phyloP scores from a whole-genome alignment of 768 basidiomycete species.

The Trametopsis cervina region DNA sequence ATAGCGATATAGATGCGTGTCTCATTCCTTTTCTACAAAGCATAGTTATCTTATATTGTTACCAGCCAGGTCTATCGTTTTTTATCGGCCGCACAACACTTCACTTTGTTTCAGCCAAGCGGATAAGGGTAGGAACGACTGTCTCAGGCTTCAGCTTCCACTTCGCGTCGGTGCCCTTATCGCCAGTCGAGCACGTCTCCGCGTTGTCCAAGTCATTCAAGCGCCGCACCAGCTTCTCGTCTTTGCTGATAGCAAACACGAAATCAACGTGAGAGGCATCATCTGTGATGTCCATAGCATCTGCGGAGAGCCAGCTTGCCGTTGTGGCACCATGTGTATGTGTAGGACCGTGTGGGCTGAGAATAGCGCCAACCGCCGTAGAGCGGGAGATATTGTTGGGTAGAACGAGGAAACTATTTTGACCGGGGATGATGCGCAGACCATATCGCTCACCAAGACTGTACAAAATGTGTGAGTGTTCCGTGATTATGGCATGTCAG shows the following conservation, averaged over 20 bases:
- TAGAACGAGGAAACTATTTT: conserved; percentile 74
- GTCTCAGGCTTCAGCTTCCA: conserved; percentile 46
- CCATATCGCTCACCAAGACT: conserved; percentile 80
- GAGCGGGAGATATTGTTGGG: conserved; percentile 80
- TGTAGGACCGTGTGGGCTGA: conserved; percentile 54
- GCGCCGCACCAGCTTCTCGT: conserved; percentile 72
- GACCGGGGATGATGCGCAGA: conserved; percentile 75
- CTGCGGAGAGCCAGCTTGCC: conserved; percentile 35
- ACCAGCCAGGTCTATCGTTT: too few species aligned
- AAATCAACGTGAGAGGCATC: conserved; percentile 43
- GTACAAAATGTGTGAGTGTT: conserved; percentile 1
- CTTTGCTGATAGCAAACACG: conserved; percentile 60
- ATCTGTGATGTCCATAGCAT: conserved; percentile 25
- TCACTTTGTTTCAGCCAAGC: conserved; percentile 24
- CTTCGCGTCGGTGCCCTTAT: conserved; percentile 73
- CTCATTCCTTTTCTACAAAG: too few species aligned
- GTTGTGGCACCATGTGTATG: conserved; percentile 20
- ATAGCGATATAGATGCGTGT: too few species aligned
- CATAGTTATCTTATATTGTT: too few species aligned
- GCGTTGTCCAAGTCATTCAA: conserved; percentile 68
- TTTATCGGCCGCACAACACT: too few species aligned
- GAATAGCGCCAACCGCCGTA: conserved; percentile 75
- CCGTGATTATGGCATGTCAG: neutral
- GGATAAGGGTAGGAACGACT: conserved; percentile 28
- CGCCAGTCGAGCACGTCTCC: conserved; percentile 69